These are phyloP conservation scores for Aphanomyces stellatus DNA, from an alignment of 352 stramenopile genomes.

Conservation along the genomic window DNA sequence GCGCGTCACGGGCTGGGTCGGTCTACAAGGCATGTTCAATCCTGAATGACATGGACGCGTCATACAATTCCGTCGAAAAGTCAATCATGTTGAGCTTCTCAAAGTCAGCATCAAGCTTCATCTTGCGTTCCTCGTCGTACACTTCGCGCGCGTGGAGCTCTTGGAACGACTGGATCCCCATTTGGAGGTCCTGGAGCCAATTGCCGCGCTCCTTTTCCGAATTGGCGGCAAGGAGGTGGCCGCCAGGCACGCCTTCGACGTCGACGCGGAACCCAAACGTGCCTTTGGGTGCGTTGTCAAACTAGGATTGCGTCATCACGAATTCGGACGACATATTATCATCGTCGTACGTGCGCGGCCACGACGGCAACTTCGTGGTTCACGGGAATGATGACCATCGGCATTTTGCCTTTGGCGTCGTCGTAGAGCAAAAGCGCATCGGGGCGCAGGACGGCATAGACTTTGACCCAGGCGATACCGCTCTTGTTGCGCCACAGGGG, in stretches of 20 bases:
- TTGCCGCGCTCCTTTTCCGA: slow-evolving; percentile 66
- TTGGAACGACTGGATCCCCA: slow-evolving; percentile 39
- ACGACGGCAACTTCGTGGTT: slow-evolving; percentile 47
- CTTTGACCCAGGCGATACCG: slow-evolving; percentile 51
- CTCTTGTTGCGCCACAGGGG: slow-evolving; percentile 62
- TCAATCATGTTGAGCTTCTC: slow-evolving; percentile 68
- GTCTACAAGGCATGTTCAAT: neutral
- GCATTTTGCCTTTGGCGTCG: slow-evolving; percentile 37
- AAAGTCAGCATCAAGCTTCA: slow-evolving; percentile 49
- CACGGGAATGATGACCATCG: slow-evolving; percentile 67
- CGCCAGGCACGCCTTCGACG: slow-evolving; percentile 46
- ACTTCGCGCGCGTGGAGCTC: slow-evolving; percentile 33
- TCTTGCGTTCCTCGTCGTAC: slow-evolving; percentile 42
- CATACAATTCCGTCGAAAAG: slow-evolving; percentile 7
- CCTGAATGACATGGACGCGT: neutral
- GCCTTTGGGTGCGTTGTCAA: slow-evolving; percentile 40
- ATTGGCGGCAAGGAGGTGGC: slow-evolving; percentile 44
- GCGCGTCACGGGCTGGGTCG: too few relatives aligned
- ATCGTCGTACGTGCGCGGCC: slow-evolving; percentile 22
- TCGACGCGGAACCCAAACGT: slow-evolving; percentile 55
- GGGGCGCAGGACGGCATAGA: slow-evolving; percentile 57
- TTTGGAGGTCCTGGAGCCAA: slow-evolving; percentile 71
- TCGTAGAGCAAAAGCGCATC: slow-evolving; percentile 71
- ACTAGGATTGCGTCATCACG: slow-evolving; percentile 12
- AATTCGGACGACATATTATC: neutral